Percentiles rank a stretch among this genome's conserved stretches.
phyloP scores from a whole-genome alignment of 352 stramenopile genomes.

The Pelagophyceae sp. region DNA sequence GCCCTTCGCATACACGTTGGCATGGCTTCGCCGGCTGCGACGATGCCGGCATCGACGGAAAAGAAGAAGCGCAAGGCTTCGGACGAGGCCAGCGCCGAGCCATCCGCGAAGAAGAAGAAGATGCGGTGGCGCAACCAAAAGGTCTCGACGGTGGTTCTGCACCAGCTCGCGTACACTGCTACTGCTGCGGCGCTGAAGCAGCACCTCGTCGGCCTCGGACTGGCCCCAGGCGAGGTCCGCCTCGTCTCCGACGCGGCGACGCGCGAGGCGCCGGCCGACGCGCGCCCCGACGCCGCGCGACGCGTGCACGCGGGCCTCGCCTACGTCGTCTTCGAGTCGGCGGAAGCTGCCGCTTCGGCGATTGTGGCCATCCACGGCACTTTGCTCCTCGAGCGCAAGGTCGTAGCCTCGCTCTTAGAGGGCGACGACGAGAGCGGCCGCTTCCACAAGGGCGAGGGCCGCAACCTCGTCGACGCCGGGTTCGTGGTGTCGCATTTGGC shows the following conservation, averaged over 20 bases:
- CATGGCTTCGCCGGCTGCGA: neutral
- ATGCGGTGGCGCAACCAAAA: conserved; percentile 14
- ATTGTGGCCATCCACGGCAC: neutral
- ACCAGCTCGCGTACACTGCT: neutral
- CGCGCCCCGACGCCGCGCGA: no score
- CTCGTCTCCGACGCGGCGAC: neutral
- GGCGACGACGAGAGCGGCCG: neutral
- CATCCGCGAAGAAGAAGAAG: conserved; percentile 17
- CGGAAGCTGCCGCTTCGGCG: neutral
- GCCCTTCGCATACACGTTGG: neutral
- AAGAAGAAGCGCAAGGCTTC: neutral
- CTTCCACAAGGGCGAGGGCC: neutral
- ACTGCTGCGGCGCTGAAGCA: neutral
- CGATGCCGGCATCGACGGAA: no score
- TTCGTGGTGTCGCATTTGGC: neutral
- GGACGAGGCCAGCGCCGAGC: neutral
- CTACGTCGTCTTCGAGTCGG: neutral
- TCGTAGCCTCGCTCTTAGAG: neutral
- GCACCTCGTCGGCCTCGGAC: neutral
- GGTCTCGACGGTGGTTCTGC: neutral
- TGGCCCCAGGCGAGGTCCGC: neutral
- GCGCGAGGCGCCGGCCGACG: neutral
- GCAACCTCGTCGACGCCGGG: neutral
- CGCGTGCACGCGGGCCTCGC: conserved; percentile 1
- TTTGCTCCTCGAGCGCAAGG: neutral